phyloP scores from a whole-genome alignment of 2,329 filamentous ascomycete species.

The Delphinella strobiligena region DNA sequence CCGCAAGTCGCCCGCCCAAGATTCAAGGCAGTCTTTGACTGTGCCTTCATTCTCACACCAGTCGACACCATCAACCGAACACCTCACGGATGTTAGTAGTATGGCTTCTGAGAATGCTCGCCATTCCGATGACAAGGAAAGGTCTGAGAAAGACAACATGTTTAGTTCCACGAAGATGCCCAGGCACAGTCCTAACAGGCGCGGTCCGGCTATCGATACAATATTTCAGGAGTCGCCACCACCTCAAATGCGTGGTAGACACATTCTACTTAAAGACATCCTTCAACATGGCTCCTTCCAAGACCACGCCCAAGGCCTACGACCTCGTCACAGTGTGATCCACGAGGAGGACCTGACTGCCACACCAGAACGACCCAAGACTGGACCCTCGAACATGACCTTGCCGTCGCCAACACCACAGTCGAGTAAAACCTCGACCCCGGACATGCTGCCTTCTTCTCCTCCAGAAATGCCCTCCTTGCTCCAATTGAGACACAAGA shows the following conservation, averaged over 20 bases:
- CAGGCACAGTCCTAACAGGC: constrained; percentile 51
- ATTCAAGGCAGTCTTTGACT: too few relatives aligned
- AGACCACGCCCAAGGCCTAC: constrained; percentile 20
- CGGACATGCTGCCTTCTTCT: constrained; percentile 28
- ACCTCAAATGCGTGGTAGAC: constrained; percentile 17
- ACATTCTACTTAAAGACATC: constrained; percentile 30
- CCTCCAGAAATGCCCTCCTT: constrained; percentile 32
- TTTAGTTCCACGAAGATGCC: constrained; percentile 49
- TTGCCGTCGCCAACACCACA: constrained; percentile 22
- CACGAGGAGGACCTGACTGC: constrained; percentile 37
- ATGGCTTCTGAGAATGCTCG: too few relatives aligned
- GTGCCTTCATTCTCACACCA: too few relatives aligned
- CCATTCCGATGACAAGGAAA: constrained; percentile 9
- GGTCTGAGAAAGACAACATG: constrained; percentile 21
- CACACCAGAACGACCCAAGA: constrained; percentile 36
- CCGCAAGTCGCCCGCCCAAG: too few relatives aligned
- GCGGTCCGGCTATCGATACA: constrained; percentile 60
- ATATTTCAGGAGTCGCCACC: constrained; percentile 63
- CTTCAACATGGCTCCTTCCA: constrained; percentile 34
- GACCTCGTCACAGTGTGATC: constrained; percentile 32
- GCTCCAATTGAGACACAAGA: constrained; percentile 19
- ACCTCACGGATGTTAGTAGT: too few relatives aligned
- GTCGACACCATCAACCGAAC: too few relatives aligned
- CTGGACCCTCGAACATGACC: too few relatives aligned
- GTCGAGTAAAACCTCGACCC: constrained; percentile 5